Base-by-base conservation (phyloP, 1,284 basidiomycete species). In the Ustilago lituana region DNA sequence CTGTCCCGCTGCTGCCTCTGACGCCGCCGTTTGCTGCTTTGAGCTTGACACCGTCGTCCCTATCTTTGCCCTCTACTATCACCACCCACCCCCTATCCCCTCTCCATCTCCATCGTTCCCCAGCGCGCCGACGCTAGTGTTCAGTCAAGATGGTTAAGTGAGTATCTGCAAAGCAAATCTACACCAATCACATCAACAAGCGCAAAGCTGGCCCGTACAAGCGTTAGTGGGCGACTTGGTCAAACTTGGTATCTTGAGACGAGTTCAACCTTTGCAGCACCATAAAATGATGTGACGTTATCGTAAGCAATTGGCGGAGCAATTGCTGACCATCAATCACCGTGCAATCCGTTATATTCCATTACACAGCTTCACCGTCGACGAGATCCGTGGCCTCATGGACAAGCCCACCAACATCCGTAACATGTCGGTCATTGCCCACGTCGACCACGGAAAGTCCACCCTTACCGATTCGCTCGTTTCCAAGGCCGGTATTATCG, bases 401-500 rank as follows among this genome's bases (percentile, higher is more conserved):
- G 90, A 93, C 87, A 63, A 84, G 84, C 88, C 92, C 79, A 93
- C 91, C 71, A 94, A 94, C 86, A 94, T 94, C 49, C 79, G 78
- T 68, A 97, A 97, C 89, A 97, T 97, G 94, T 93, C 91, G 88
- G 81, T 83, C 40, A 83, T 83, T 77, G 81, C 81, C 57, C 82
- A 83, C 82, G 84, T 99, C 89, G 96, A 99, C 86, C 96, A 99
- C 87, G 96, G 96, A 86, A 99, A 99, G 86, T 98, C 96, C 61
- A 98, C 96, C 78, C 90, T 99, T 79, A 97, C 96, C 80, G 96
- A 99, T 85, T 98, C 96, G 50, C 88, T 99, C 57, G 94, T 99
- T 81, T 95, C 95, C 77, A 98, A 98, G 87, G 96, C 96, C 73
- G 96, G 96, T 89, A 99, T 99, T 84, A 98, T 99, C 82, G 95